Percentiles rank a stretch among this genome's conserved stretches.
Conservation (phyloP, 2,329 filamentous ascomycete species). For the Pseudogymnoascus sp. region DNA sequence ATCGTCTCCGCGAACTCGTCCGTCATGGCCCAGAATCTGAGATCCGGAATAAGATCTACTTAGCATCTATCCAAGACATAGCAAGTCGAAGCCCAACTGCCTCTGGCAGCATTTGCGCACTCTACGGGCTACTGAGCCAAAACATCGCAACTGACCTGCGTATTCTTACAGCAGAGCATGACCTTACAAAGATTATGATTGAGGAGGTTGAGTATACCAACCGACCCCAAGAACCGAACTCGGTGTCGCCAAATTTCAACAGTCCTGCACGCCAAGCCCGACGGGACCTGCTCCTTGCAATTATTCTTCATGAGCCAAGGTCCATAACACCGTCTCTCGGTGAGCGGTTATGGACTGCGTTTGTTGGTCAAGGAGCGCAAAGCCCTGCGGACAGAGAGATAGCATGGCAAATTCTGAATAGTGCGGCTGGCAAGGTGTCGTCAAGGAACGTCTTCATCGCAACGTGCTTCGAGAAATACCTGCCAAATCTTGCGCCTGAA, state of each 20-base stretch:
- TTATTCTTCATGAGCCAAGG: slow-evolving; percentile 54
- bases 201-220: slow-evolving; percentile 50
- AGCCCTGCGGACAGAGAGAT: slow-evolving; percentile 52
- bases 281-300: slow-evolving; percentile 47
- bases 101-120: slow-evolving; percentile 64
- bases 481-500: slow-evolving; percentile 48
- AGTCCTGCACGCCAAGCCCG: slow-evolving; percentile 44
- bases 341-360: slow-evolving; percentile 59
- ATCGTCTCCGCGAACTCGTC: slow-evolving; percentile 54
- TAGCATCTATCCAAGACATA: slow-evolving; percentile 62
- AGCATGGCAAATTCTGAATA: slow-evolving; percentile 61
- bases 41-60: slow-evolving; percentile 55
- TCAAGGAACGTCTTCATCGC: slow-evolving; percentile 49
- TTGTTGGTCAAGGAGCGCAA: slow-evolving; percentile 58
- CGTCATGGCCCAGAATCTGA: slow-evolving; percentile 44
- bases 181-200: slow-evolving; percentile 53
- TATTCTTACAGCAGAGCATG: slow-evolving; percentile 51
- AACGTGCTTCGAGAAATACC: slow-evolving; percentile 45
- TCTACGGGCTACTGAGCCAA: slow-evolving; percentile 42
- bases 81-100: slow-evolving; percentile 52
- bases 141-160: slow-evolving; percentile 44
- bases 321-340: slow-evolving; percentile 56
- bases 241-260: slow-evolving; percentile 19
- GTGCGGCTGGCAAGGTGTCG: slow-evolving; percentile 33
- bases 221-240: slow-evolving; percentile 17